These are phyloP conservation scores for Naegleria lovaniensis DNA, from an alignment of 208 protist species.

Conservation along the genomic window DNA sequence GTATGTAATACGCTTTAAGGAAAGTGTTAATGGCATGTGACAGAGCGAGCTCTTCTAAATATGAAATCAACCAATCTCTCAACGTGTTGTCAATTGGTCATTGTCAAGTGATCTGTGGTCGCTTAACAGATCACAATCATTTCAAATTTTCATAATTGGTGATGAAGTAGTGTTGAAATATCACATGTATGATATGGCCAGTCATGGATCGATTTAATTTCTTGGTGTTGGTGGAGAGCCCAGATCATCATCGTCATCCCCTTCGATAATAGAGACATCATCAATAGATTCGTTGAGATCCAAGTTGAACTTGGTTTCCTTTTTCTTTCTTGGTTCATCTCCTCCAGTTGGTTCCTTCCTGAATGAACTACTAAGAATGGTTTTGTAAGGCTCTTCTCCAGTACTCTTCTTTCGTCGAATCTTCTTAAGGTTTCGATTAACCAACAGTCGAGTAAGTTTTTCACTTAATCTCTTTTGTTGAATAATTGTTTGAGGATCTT, in stretches of 20 bases:
- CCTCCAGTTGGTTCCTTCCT: not conserved
- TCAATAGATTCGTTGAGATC: not conserved
- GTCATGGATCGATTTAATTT: not conserved
- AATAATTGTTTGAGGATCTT: not conserved
- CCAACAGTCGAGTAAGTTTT: not conserved
- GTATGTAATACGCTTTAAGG: no score
- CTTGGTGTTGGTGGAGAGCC: not conserved
- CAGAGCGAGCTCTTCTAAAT: no score
- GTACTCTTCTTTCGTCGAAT: not conserved
- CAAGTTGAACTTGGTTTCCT: not conserved
- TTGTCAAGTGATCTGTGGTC: no score
- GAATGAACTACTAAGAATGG: not conserved
- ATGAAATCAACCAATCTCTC: no score
- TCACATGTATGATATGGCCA: no score
- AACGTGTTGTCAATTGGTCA: no score
- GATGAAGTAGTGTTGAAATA: no score
- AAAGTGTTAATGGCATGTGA: no score
- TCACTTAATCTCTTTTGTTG: not conserved
- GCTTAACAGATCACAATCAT: no score
- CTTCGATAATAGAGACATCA: not conserved
- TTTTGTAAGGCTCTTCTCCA: not conserved
- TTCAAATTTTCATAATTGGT: no score
- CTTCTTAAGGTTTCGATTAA: not conserved
- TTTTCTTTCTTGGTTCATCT: not conserved
- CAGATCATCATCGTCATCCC: not conserved